A percentile compares a stretch with the other conserved stretches of the same genome.
These are phyloP conservation scores for Quercus lobata DNA, from an alignment of 331 rosid genomes.

Conservation along the genomic window DNA sequence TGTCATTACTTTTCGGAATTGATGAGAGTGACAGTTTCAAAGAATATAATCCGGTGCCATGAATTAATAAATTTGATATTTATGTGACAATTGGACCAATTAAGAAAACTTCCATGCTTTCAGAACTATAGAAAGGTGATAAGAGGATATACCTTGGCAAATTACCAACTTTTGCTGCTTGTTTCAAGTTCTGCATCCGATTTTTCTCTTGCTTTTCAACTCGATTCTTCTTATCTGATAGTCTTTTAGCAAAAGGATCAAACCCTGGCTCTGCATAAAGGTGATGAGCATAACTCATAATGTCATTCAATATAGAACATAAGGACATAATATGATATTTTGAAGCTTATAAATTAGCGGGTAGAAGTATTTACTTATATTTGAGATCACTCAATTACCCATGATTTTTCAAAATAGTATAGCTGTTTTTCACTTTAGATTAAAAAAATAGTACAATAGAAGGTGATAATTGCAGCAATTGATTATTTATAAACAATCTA, in stretches of 20 bases:
- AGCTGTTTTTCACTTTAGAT: background rate
- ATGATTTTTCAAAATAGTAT: background rate
- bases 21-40: background rate
- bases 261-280: slow-evolving; percentile 57
- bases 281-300: slow-evolving; percentile 4
- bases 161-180: slow-evolving; percentile 76
- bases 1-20: background rate
- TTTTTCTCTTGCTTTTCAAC: slow-evolving; percentile 76
- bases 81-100: background rate
- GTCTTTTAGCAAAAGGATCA: slow-evolving; percentile 88
- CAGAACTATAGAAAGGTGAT: background rate
- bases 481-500: background rate
- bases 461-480: background rate
- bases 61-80: background rate
- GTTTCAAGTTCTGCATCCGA: slow-evolving; percentile 66
- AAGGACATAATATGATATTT: background rate
- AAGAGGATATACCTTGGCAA: slow-evolving; percentile 64
- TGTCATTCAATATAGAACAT: background rate
- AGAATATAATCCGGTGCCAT: background rate
- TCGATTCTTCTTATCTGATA: slow-evolving; percentile 56
- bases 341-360: background rate
- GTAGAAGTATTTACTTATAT: background rate
- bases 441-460: background rate
- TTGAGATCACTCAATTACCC: background rate
- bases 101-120: background rate